Evolutionary conservation across 2,329 filamentous ascomycete species (phyloP).

Genomic region (Corynespora cassiicola): DNA sequence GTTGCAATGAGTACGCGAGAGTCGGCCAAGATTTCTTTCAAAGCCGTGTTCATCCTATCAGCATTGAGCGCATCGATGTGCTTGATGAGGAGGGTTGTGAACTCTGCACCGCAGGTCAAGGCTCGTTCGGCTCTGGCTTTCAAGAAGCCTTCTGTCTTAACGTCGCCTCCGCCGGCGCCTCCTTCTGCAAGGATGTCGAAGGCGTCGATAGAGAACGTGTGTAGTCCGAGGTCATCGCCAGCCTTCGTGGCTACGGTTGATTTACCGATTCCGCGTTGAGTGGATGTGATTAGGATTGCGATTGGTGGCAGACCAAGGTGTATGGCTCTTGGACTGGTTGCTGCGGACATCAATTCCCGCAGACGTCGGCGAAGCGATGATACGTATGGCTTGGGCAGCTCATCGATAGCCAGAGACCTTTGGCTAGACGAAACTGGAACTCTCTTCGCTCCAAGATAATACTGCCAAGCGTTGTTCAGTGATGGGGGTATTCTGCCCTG

Average conservation of each 20-base stretch:
- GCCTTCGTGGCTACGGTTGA: conserved; percentile 77
- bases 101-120: conserved; percentile 83
- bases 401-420: conserved; percentile 58
- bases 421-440: conserved; percentile 64
- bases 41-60: conserved; percentile 83
- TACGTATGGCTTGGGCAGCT: conserved; percentile 50
- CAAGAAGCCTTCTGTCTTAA: conserved; percentile 91
- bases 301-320: conserved; percentile 87
- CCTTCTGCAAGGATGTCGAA: conserved; percentile 96
- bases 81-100: conserved; percentile 82
- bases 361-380: conserved; percentile 66
- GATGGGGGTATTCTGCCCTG: conserved; percentile 80
- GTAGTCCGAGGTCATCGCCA: conserved; percentile 87
- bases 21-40: conserved; percentile 83
- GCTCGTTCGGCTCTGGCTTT: conserved; percentile 88
- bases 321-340: conserved; percentile 85
- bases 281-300: conserved; percentile 86
- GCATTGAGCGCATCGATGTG: conserved; percentile 92
- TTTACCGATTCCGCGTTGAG: conserved; percentile 93
- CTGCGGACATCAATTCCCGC: conserved; percentile 83
- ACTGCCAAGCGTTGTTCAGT: conserved; percentile 81
- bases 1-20: conserved; percentile 88
- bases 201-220: conserved; percentile 86
- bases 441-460: conserved; percentile 81
- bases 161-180: conserved; percentile 83